A percentile compares a stretch with the other conserved stretches of the same genome.
Conservation (phyloP, 345 rosid species). For the Eucalyptus sideroxylon region DNA sequence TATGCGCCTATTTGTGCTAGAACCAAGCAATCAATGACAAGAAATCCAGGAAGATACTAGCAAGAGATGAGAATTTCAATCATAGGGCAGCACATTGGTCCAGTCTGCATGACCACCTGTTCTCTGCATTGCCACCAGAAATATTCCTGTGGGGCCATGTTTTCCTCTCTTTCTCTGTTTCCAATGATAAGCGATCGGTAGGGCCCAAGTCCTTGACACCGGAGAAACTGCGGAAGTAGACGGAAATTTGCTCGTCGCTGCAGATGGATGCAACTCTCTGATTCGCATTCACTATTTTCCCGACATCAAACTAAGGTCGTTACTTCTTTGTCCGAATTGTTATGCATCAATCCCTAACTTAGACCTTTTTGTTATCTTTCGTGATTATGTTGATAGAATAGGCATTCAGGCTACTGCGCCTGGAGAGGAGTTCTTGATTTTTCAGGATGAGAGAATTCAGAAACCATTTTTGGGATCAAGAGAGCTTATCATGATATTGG, state of each 20-base stretch:
- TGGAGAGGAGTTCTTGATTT: slow-evolving; percentile 4
- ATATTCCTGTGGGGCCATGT: slow-evolving; percentile 54
- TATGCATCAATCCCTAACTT: background rate
- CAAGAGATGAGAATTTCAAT: slow-evolving; percentile 57
- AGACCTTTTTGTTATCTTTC: background rate
- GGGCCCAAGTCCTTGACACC: slow-evolving; percentile 26
- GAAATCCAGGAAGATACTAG: slow-evolving; percentile 15
- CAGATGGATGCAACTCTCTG: slow-evolving; percentile 59
- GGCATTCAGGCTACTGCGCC: no score
- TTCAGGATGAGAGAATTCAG: no score
- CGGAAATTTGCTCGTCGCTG: slow-evolving; percentile 61
- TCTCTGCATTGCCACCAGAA: slow-evolving; percentile 25
- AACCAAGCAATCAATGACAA: slow-evolving; percentile 31
- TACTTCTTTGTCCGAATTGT: background rate
- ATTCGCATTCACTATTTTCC: slow-evolving; percentile 45
- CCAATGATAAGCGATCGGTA: slow-evolving; percentile 26
- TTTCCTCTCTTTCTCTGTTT: slow-evolving; percentile 32
- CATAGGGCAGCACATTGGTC: slow-evolving; percentile 69
- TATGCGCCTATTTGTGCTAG: background rate
- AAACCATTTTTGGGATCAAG: no score
- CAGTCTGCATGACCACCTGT: slow-evolving; percentile 47
- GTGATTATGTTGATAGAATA: no score
- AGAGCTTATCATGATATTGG: no score
- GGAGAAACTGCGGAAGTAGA: slow-evolving; percentile 25
- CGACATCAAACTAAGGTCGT: slow-evolving; percentile 50